Evolutionary conservation across 2,329 filamentous ascomycete genomes (phyloP).

Genomic region (Alternaria arborescens): DNA sequence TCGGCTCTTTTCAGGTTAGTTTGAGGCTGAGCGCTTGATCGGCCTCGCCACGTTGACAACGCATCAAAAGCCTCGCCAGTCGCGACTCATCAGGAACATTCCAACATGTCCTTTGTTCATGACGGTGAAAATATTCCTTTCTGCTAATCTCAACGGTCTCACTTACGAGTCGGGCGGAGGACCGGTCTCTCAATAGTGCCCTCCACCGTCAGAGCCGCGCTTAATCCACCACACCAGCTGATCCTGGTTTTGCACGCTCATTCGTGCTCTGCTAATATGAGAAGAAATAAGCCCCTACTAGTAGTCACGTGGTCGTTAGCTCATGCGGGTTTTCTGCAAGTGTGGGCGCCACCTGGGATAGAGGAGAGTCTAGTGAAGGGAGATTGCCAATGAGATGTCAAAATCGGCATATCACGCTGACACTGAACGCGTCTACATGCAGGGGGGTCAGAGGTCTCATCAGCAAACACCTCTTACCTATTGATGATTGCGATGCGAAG

Average conservation of each 20-base stretch:
- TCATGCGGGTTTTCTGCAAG: too few relatives aligned
- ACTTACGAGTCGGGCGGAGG: slow-evolving; percentile 28
- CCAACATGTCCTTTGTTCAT: slow-evolving; percentile 12
- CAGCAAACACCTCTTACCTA: slow-evolving; percentile 6
- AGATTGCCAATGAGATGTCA: slow-evolving; percentile 36
- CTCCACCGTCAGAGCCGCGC: slow-evolving; percentile 41
- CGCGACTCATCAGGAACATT: slow-evolving; percentile 15
- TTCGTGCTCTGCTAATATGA: slow-evolving; percentile 42
- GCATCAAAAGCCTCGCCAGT: slow-evolving; percentile 37
- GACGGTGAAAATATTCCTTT: slow-evolving; percentile 21
- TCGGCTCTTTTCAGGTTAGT: slow-evolving; percentile 21
- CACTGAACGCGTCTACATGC: slow-evolving; percentile 35
- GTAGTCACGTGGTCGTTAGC: too few relatives aligned
- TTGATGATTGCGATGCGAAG: slow-evolving; percentile 1
- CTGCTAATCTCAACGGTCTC: slow-evolving; percentile 36
- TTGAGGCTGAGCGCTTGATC: slow-evolving; percentile 47
- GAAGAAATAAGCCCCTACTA: slow-evolving; percentile 17
- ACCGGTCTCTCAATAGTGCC: slow-evolving; percentile 26
- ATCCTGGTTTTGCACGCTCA: slow-evolving; percentile 39
- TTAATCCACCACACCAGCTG: slow-evolving; percentile 37
- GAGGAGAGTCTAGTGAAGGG: slow-evolving; percentile 19
- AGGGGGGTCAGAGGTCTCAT: slow-evolving; percentile 28
- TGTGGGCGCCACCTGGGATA: not conserved
- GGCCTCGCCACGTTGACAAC: slow-evolving; percentile 45
- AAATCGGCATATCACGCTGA: slow-evolving; percentile 22